A percentile compares a stretch with the other conserved stretches of the same genome.
phyloP scores from a whole-genome alignment of 371 early-diverging fungal genomes.

The Rhizomucor miehei region DNA sequence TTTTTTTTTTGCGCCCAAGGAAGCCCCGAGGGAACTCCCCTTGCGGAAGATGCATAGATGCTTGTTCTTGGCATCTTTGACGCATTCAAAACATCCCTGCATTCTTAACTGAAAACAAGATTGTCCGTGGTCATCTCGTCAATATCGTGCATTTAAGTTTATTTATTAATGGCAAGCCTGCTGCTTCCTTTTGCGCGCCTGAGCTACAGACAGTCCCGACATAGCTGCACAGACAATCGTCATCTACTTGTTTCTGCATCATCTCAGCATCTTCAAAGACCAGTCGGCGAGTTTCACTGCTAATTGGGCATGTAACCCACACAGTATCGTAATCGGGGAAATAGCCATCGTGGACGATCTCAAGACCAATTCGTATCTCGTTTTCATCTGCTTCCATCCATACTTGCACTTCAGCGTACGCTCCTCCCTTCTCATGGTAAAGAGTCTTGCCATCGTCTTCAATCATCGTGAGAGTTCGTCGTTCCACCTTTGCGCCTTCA shows the following conservation, averaged over 20 bases:
- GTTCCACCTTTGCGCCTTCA: neutral
- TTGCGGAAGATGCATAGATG: too few species aligned
- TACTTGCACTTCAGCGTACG: conserved; percentile 27
- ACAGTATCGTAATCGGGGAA: conserved; percentile 38
- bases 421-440: conserved; percentile 31
- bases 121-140: too few species aligned
- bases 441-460: conserved; percentile 43
- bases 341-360: conserved; percentile 29
- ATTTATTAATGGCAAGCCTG: too few species aligned
- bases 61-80: too few species aligned
- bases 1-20: too few species aligned
- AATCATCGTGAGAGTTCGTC: conserved; percentile 21
- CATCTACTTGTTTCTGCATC: conserved; percentile 12
- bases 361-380: conserved; percentile 27
- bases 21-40: too few species aligned
- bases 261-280: conserved; percentile 6
- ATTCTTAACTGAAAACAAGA: too few species aligned
- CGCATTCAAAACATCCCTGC: too few species aligned
- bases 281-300: conserved; percentile 29
- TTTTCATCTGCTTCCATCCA: conserved; percentile 26
- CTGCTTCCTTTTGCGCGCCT: too few species aligned
- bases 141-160: too few species aligned
- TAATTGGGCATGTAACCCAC: conserved; percentile 41
- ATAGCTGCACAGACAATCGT: conserved; percentile 1
- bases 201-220: too few species aligned